A percentile compares a stretch with the other conserved stretches of the same genome.
These are phyloP conservation scores for Podosphaera xanthii DNA, from an alignment of 2,329 filamentous ascomycete species.

Conservation along the genomic window DNA sequence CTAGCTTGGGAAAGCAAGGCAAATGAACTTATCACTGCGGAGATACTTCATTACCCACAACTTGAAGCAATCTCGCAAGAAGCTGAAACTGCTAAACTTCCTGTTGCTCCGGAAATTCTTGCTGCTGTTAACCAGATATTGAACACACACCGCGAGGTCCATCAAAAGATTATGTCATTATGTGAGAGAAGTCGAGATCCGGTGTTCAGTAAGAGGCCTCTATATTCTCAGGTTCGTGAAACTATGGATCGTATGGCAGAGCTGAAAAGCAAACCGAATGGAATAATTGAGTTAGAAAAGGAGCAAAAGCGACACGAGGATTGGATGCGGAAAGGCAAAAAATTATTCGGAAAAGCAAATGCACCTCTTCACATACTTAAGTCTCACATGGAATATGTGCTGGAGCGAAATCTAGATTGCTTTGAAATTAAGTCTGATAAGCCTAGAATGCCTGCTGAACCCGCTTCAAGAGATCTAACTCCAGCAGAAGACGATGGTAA, in stretches of 20 bases:
- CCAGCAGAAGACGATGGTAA: slow-evolving; percentile 25
- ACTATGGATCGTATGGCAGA: slow-evolving; percentile 73
- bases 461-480: slow-evolving; percentile 61
- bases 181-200: slow-evolving; percentile 54
- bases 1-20: slow-evolving; percentile 84
- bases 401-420: slow-evolving; percentile 72
- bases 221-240: slow-evolving; percentile 73
- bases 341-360: slow-evolving; percentile 93
- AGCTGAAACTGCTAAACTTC: slow-evolving; percentile 44
- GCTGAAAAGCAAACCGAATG: slow-evolving; percentile 75
- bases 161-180: slow-evolving; percentile 65
- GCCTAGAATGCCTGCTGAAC: slow-evolving; percentile 74
- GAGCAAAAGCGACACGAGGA: slow-evolving; percentile 91
- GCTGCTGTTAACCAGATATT: slow-evolving; percentile 72
- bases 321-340: slow-evolving; percentile 97
- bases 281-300: slow-evolving; percentile 79
- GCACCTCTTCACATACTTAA: slow-evolving; percentile 89
- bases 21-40: slow-evolving; percentile 76
- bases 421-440: slow-evolving; percentile 73
- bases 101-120: slow-evolving; percentile 63
- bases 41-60: slow-evolving; percentile 81
- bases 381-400: slow-evolving; percentile 79
- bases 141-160: slow-evolving; percentile 85
- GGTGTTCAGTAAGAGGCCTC: slow-evolving; percentile 59
- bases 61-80: slow-evolving; percentile 77